These are phyloP conservation scores for Trametes sanguinea DNA, from an alignment of 768 basidiomycete species.

Conservation along the genomic window DNA sequence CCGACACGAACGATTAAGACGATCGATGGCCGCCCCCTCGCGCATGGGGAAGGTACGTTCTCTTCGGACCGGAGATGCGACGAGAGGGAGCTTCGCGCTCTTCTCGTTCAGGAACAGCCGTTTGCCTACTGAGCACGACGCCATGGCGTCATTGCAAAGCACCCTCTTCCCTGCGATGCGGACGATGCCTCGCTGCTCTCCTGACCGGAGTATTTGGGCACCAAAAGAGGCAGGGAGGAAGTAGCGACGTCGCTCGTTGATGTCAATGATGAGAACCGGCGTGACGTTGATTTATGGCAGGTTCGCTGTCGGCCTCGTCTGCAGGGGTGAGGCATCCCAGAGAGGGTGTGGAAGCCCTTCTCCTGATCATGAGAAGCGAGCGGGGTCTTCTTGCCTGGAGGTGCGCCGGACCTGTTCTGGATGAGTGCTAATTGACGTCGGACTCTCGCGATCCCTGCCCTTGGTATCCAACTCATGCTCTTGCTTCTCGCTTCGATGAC, in stretches of 20 bases:
- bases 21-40: slow-evolving; percentile 10
- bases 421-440: background rate
- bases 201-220: background rate
- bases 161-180: no score
- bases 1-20: background rate
- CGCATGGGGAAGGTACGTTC: background rate
- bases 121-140: background rate
- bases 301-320: background rate
- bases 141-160: slow-evolving; percentile 1
- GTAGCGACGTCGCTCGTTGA: background rate
- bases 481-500: no score
- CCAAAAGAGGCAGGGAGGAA: background rate
- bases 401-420: background rate
- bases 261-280: background rate
- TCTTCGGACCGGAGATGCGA: background rate
- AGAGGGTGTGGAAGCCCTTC: no score
- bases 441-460: background rate
- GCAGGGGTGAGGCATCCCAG: no score
- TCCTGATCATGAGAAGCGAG: background rate
- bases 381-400: background rate
- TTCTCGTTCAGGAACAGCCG: background rate
- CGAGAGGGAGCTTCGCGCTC: background rate
- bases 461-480: no score
- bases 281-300: no score
- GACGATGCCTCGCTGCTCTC: background rate